These are phyloP conservation scores for Verbascum thapsus DNA, from an alignment of 257 asterid genomes.

Conservation along the genomic window DNA sequence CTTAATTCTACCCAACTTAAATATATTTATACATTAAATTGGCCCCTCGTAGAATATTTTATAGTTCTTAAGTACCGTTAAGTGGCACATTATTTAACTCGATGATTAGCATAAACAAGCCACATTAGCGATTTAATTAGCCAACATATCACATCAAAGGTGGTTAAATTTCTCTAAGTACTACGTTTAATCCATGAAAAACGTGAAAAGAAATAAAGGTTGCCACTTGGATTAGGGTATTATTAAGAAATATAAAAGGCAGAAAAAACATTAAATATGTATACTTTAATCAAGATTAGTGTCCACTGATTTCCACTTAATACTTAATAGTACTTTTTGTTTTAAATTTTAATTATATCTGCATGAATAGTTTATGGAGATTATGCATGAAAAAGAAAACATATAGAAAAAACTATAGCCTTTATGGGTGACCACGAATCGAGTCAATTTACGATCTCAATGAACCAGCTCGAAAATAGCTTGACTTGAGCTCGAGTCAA, in stretches of 20 bases:
- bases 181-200: conserved; percentile 37
- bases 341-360: conserved; percentile 20
- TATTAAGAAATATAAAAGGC: conserved; percentile 28
- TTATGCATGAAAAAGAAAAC: background rate
- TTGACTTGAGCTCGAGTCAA: too few species aligned
- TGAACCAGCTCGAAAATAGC: too few species aligned
- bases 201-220: conserved; percentile 32
- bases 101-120: conserved; percentile 32
- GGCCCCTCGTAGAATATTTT: too few species aligned
- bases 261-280: conserved; percentile 29
- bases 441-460: too few species aligned
- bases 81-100: background rate
- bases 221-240: conserved; percentile 31
- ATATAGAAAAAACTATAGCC: conserved; percentile 30
- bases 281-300: conserved; percentile 43
- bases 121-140: conserved; percentile 34
- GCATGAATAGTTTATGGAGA: conserved; percentile 25
- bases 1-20: too few species aligned
- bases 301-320: conserved; percentile 34
- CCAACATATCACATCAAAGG: conserved; percentile 43
- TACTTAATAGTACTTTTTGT: conserved; percentile 31
- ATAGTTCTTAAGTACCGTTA: too few species aligned
- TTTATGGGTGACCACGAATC: too few species aligned
- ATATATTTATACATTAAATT: too few species aligned
- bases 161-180: conserved; percentile 19